Conservation (phyloP, 768 basidiomycete genomes). For the Leccinum uliginosum region DNA sequence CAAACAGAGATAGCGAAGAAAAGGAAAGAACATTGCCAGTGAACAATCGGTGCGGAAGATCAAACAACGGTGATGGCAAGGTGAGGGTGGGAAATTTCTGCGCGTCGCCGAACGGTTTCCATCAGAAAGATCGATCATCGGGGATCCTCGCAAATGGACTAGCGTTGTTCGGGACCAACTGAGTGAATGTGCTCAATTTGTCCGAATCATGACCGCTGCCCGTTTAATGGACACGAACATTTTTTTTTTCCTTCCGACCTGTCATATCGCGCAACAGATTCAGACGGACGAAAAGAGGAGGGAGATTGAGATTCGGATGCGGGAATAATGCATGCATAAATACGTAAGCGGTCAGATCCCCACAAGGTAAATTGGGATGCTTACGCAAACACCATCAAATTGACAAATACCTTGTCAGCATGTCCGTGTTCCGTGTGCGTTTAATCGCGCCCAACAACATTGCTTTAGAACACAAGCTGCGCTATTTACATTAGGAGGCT, state of each 20-base stretch:
- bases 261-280: conserved; percentile 1
- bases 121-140: conserved; percentile 28
- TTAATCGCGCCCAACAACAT: conserved; percentile 6
- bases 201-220: not conserved
- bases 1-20: not conserved
- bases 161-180: conserved; percentile 11
- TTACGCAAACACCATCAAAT: conserved; percentile 32
- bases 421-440: not conserved
- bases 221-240: not conserved
- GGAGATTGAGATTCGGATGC: conserved; percentile 3
- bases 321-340: conserved; percentile 8
- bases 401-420: conserved; percentile 23
- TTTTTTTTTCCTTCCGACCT: conserved; percentile 3
- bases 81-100: conserved; percentile 3
- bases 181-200: conserved; percentile 1
- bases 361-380: conserved; percentile 28
- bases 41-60: conserved; percentile 2
- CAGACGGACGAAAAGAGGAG: conserved; percentile 11
- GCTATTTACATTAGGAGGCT: conserved; percentile 32
- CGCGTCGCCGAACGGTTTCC: conserved; percentile 19
- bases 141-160: conserved; percentile 20
- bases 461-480: conserved; percentile 5
- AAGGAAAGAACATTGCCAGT: conserved; percentile 1
- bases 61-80: conserved; percentile 10
- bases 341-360: conserved; percentile 31